Evolutionary conservation across 371 early-diverging fungal species (phyloP).

Genomic region (Rhizopus microsporus): DNA sequence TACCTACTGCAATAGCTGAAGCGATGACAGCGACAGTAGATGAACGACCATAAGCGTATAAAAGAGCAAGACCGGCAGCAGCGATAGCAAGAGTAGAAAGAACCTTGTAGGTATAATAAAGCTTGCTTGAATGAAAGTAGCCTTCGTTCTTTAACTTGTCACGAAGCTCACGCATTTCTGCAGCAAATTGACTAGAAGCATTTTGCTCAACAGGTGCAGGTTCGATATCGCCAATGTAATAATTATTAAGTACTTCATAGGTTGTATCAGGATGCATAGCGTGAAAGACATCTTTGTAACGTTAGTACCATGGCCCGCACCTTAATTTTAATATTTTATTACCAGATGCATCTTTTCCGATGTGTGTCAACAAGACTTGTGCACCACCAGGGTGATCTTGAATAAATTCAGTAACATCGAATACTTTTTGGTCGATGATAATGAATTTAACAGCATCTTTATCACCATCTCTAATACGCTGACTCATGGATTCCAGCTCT

Average conservation of each 20-base stretch:
- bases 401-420: slow-evolving; percentile 84
- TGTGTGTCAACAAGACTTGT: slow-evolving; percentile 67
- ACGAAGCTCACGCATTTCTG: slow-evolving; percentile 70
- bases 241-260: slow-evolving; percentile 73
- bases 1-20: slow-evolving; percentile 66
- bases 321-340: slow-evolving; percentile 12
- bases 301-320: not conserved
- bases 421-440: slow-evolving; percentile 82
- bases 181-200: slow-evolving; percentile 39
- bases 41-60: slow-evolving; percentile 56
- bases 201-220: slow-evolving; percentile 30
- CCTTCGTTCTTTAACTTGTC: slow-evolving; percentile 60
- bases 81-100: slow-evolving; percentile 58
- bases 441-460: slow-evolving; percentile 59
- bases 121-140: slow-evolving; percentile 67
- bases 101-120: slow-evolving; percentile 71
- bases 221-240: slow-evolving; percentile 77
- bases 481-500: slow-evolving; percentile 36
- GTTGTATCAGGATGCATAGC: slow-evolving; percentile 80
- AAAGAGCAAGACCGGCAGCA: slow-evolving; percentile 51
- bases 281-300: slow-evolving; percentile 74
- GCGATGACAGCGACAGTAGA: slow-evolving; percentile 56
- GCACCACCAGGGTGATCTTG: slow-evolving; percentile 87
- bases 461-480: slow-evolving; percentile 48
- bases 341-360: slow-evolving; percentile 86